Percentiles rank a stretch among this genome's conserved stretches.
These are phyloP conservation scores for Penicillium ochrochloron DNA, from an alignment of 495 filamentous ascomycete species.

Conservation along the genomic window DNA sequence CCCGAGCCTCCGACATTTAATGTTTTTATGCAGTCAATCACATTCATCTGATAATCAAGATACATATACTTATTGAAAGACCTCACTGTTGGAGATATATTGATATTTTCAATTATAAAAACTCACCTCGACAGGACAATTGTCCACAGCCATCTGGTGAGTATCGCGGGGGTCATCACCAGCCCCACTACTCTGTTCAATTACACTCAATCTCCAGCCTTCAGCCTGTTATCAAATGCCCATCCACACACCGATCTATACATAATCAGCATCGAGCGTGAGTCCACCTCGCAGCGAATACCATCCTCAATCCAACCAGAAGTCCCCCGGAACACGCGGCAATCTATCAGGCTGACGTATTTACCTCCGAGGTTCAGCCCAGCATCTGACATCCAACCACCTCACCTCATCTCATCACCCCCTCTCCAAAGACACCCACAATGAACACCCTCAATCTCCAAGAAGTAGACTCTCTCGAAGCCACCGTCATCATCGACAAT, in stretches of 20 bases:
- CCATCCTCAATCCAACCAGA: not conserved
- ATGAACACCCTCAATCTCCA: conserved; percentile 30
- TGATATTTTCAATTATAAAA: not conserved
- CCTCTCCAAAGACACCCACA: not conserved
- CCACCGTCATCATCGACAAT: conserved; percentile 58
- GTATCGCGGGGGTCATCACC: not conserved
- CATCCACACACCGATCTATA: not conserved
- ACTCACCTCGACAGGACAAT: not conserved
- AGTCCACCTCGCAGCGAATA: not conserved
- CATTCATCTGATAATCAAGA: not conserved
- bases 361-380: not conserved
- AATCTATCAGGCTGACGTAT: not conserved
- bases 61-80: not conserved
- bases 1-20: not conserved
- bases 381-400: not conserved
- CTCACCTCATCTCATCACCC: not conserved
- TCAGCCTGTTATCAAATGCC: not conserved
- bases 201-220: not conserved
- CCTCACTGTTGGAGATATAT: not conserved
- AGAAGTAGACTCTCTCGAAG: conserved; percentile 55
- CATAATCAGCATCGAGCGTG: not conserved
- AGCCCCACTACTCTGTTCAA: not conserved
- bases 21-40: conserved; percentile 1
- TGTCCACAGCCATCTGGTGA: not conserved
- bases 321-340: not conserved